phyloP scores from a whole-genome alignment of 1,139 yeast species.

The Scheffersomyces illinoinensis region DNA sequence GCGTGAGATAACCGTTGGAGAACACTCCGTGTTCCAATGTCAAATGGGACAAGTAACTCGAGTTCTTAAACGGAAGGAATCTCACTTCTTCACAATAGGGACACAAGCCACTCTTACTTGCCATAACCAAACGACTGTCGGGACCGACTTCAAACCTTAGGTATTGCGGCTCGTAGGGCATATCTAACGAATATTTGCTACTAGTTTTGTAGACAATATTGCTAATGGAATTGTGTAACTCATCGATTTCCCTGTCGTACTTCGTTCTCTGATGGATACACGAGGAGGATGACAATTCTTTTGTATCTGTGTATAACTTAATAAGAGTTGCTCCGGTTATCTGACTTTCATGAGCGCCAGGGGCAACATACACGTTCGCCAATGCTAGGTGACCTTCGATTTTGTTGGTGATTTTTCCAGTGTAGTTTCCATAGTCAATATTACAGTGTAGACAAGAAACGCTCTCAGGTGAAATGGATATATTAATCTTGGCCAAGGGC shows the following conservation, averaged over 20 bases:
- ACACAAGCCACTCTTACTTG: conserved; percentile 32
- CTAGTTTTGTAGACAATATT: conserved; percentile 23
- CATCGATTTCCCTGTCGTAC: conserved; percentile 7
- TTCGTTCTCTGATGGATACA: conserved; percentile 8
- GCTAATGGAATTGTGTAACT: conserved; percentile 7
- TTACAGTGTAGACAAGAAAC: conserved; percentile 7
- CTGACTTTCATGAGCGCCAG: background rate
- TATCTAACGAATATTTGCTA: conserved; percentile 14
- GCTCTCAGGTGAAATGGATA: background rate
- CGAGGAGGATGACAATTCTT: background rate
- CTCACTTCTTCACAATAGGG: conserved; percentile 31
- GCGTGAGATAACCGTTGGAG: conserved; percentile 30
- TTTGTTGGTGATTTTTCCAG: conserved; percentile 6
- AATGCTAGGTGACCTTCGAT: background rate
- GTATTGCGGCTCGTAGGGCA: conserved; percentile 32
- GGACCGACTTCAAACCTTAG: conserved; percentile 24
- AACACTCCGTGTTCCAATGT: conserved; percentile 37
- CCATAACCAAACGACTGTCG: conserved; percentile 18
- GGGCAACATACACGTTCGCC: conserved; percentile 1
- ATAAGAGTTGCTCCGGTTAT: background rate
- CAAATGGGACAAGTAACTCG: conserved; percentile 34
- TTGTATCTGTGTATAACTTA: background rate
- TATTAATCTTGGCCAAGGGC: background rate
- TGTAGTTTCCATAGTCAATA: conserved; percentile 8
- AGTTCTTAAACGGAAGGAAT: conserved; percentile 34